These are phyloP conservation scores for Moricandia arvensis DNA, from an alignment of 345 rosid genomes.

Conservation along the genomic window DNA sequence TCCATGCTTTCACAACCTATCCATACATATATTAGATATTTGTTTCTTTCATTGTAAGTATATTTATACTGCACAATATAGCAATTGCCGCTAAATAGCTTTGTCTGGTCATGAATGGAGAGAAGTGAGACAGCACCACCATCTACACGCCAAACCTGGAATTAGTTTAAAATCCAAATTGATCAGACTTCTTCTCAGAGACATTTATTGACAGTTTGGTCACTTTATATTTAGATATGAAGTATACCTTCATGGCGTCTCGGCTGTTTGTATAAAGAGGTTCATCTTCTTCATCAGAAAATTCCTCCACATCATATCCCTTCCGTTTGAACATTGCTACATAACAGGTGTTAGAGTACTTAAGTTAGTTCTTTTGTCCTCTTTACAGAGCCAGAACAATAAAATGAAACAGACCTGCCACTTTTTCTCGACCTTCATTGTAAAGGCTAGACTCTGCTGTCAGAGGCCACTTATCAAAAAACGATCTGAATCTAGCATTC, in stretches of 20 bases:
- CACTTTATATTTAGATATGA: conserved; percentile 20
- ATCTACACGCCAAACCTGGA: conserved; percentile 77
- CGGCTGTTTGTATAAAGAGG: conserved; percentile 48
- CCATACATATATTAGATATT: conserved; percentile 68
- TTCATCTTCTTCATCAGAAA: conserved; percentile 61
- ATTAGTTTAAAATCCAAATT: conserved; percentile 2
- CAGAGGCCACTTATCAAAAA: conserved; percentile 72
- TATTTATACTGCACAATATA: conserved; percentile 66
- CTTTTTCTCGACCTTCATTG: conserved; percentile 86
- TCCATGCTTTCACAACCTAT: conserved; percentile 57
- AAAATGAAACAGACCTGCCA: conserved; percentile 60
- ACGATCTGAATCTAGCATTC: conserved; percentile 59
- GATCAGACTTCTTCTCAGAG: conserved; percentile 16
- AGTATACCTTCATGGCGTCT: conserved; percentile 59
- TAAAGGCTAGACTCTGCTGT: conserved; percentile 54
- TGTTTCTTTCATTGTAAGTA: conserved; percentile 52
- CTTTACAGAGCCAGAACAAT: neutral
- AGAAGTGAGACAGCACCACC: conserved; percentile 52
- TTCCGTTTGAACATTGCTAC: conserved; percentile 78
- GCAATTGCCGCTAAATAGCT: conserved; percentile 78
- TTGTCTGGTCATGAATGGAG: conserved; percentile 60
- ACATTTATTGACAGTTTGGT: neutral
- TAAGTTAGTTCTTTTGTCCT: neutral
- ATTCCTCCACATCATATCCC: conserved; percentile 73
- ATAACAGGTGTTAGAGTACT: conserved; percentile 19